A percentile compares a stretch with the other conserved stretches of the same genome.
Evolutionary conservation across 306 rosid genomes (phyloP).

Genomic region (Quercus ilex): DNA sequence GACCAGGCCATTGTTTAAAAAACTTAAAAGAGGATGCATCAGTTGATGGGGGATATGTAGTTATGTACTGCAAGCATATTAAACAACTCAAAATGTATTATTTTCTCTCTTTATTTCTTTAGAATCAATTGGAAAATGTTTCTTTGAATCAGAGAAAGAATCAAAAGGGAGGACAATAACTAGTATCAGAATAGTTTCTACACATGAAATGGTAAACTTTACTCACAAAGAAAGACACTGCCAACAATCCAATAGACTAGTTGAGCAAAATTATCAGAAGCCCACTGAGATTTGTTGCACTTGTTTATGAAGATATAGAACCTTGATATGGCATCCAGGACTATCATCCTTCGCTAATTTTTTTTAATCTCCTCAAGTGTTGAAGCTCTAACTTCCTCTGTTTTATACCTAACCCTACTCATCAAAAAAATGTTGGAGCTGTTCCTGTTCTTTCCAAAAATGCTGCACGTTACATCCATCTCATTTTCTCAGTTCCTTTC

Average conservation of each 20-base stretch:
- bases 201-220: slow-evolving; percentile 7
- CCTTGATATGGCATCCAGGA: slow-evolving; percentile 1
- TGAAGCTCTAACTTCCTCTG: slow-evolving; percentile 8
- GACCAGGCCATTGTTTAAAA: not conserved
- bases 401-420: not conserved
- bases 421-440: slow-evolving; percentile 5
- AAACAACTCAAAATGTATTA: slow-evolving; percentile 12
- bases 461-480: slow-evolving; percentile 20
- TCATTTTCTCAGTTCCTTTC: slow-evolving; percentile 18
- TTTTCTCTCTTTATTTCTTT: slow-evolving; percentile 15
- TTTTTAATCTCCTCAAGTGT: slow-evolving; percentile 22
- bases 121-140: not conserved
- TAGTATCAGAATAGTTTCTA: slow-evolving; percentile 5
- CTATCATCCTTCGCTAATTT: slow-evolving; percentile 18
- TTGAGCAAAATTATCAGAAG: slow-evolving; percentile 2
- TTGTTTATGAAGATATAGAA: slow-evolving; percentile 16
- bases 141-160: not conserved
- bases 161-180: not conserved
- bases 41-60: not conserved
- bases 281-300: slow-evolving; percentile 5
- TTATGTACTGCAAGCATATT: not conserved
- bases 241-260: slow-evolving; percentile 12
- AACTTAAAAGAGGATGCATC: not conserved
- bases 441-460: slow-evolving; percentile 9
- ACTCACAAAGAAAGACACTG: not conserved